These are phyloP conservation scores for Rhodotorula sp. DNA, from an alignment of 1,284 basidiomycete species.

Conservation along the genomic window DNA sequence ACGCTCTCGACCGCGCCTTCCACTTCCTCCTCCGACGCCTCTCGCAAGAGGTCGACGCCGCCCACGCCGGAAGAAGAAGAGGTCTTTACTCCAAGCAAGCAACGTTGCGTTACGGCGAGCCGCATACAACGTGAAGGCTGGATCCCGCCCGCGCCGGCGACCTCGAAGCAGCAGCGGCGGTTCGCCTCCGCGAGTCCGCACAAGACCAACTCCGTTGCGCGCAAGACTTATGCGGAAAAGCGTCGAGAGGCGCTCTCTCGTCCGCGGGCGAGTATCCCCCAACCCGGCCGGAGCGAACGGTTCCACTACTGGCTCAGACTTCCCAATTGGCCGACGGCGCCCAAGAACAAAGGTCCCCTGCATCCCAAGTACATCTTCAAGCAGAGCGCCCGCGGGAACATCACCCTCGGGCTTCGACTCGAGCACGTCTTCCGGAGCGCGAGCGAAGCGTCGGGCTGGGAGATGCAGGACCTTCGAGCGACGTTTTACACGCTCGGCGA, in stretches of 20 bases:
- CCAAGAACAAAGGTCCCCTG: slow-evolving; percentile 2
- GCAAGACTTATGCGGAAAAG: background rate
- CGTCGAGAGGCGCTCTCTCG: slow-evolving; percentile 9
- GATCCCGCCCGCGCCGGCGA: background rate
- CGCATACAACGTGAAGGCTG: no score
- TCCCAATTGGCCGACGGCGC: slow-evolving; percentile 8
- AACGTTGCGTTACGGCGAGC: no score
- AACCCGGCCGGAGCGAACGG: background rate
- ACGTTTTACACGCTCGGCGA: background rate
- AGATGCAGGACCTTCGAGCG: slow-evolving; percentile 3
- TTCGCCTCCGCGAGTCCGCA: background rate
- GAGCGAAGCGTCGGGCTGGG: slow-evolving; percentile 2
- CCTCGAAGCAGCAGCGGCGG: background rate
- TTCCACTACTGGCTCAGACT: slow-evolving; percentile 14
- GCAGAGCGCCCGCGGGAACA: background rate
- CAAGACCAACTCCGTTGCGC: background rate
- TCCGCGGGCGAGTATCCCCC: slow-evolving; percentile 1
- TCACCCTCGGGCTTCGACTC: slow-evolving; percentile 4
- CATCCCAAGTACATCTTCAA: background rate
- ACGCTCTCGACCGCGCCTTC: background rate
- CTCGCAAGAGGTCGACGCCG: background rate
- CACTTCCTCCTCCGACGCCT: background rate
- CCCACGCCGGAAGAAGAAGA: background rate
- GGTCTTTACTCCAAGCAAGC: background rate
- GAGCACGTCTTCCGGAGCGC: slow-evolving; percentile 3